Percentiles rank a stretch among this genome's conserved stretches.
phyloP scores from a whole-genome alignment of 495 filamentous ascomycete species.

The Corynascus novoguineensis region DNA sequence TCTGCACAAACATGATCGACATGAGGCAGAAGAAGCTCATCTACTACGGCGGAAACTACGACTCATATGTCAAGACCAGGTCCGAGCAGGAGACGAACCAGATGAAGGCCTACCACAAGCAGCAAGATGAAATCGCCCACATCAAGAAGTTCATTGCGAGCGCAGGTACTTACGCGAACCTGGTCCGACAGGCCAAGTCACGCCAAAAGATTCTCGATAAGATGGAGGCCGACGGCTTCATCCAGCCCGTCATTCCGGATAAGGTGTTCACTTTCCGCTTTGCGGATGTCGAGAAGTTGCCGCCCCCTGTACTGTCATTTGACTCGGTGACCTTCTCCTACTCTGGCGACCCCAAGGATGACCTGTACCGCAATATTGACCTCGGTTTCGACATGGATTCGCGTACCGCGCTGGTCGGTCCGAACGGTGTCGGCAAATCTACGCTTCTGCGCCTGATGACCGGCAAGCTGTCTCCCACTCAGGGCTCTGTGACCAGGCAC shows the following conservation, averaged over 20 bases:
- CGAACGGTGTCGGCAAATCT: slow-evolving; percentile 99
- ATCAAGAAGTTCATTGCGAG: slow-evolving; percentile 99
- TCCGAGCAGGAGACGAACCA: slow-evolving; percentile 95
- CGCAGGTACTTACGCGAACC: slow-evolving; percentile 98
- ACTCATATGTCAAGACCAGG: slow-evolving; percentile 94
- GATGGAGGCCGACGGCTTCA: slow-evolving; percentile 99
- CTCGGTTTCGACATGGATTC: slow-evolving; percentile 99
- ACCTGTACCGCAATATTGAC: slow-evolving; percentile 92
- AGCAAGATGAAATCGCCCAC: slow-evolving; percentile 97
- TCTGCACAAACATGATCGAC: slow-evolving; percentile 98
- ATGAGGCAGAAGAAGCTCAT: slow-evolving; percentile 86
- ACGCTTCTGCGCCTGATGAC: slow-evolving; percentile 97
- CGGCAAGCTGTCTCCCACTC: slow-evolving; percentile 81
- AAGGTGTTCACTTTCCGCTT: slow-evolving; percentile 97
- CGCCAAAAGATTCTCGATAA: slow-evolving; percentile 99
- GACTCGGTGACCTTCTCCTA: slow-evolving; percentile 98
- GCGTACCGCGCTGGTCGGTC: slow-evolving; percentile 91
- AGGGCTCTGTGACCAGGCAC: slow-evolving; percentile 77
- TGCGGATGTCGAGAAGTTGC: slow-evolving; percentile 96
- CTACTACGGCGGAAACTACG: slow-evolving; percentile 99
- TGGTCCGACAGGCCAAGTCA: slow-evolving; percentile 97
- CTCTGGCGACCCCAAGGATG: slow-evolving; percentile 80
- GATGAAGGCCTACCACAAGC: slow-evolving; percentile 96
- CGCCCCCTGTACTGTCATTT: slow-evolving; percentile 91
- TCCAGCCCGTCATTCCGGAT: slow-evolving; percentile 80